These are phyloP conservation scores for Pascua guehoae DNA, from an alignment of 1,284 basidiomycete genomes.

Conservation along the genomic window DNA sequence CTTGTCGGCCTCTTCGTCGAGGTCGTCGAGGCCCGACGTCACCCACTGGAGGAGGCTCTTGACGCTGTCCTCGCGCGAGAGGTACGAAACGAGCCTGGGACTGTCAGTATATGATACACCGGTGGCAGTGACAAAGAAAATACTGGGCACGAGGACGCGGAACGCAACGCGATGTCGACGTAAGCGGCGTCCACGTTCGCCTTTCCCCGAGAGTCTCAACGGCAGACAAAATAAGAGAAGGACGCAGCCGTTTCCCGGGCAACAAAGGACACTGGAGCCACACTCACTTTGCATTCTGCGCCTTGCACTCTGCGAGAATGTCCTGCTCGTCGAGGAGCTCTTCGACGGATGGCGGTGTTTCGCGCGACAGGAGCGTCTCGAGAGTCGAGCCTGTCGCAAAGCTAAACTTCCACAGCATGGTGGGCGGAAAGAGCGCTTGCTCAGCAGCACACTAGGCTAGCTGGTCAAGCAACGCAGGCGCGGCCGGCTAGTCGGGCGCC, in stretches of 20 bases:
- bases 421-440: neutral
- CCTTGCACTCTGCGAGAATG: conserved; percentile 89
- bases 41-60: conserved; percentile 46
- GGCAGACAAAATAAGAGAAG: too few relatives aligned
- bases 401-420: conserved; percentile 50
- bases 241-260: too few relatives aligned
- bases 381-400: conserved; percentile 45
- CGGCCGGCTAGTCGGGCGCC: too few relatives aligned
- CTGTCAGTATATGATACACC: conserved; percentile 2
- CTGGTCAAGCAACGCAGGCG: too few relatives aligned
- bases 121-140: neutral
- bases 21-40: conserved; percentile 44
- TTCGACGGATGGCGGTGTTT: conserved; percentile 60
- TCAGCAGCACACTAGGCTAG: too few relatives aligned
- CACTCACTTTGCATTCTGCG: conserved; percentile 68
- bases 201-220: too few relatives aligned
- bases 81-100: conserved; percentile 39
- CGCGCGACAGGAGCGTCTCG: conserved; percentile 43
- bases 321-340: conserved; percentile 92
- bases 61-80: conserved; percentile 42
- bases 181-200: neutral
- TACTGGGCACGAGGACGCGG: neutral
- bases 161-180: neutral
- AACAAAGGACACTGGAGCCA: too few relatives aligned
- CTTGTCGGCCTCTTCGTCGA: conserved; percentile 38